Base-by-base conservation (phyloP, 345 rosid species). In the Fremontodendron californicum region DNA sequence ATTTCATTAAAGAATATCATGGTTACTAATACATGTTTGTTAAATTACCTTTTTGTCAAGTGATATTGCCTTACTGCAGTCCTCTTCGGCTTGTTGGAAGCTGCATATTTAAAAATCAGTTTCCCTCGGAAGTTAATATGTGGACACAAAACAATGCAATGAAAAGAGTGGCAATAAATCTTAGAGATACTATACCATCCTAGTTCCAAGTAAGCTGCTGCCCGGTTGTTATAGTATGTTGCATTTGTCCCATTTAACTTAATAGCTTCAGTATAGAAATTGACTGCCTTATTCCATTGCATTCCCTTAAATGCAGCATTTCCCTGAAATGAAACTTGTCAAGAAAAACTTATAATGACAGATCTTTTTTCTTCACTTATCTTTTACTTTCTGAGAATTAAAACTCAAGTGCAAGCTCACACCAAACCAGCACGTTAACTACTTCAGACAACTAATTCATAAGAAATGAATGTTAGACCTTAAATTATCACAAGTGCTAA, bases 21-120 rank as follows among this genome's bases (percentile, higher is more conserved):
- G 6, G 49, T 60, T 60, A 68, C 48, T 1, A 40, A 71, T 8
- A 70, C 12, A 71, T 21, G 55, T 18, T 42, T 23, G 25, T 42
- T 16, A 29, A 12, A 6, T 73, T 74, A 92, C 99, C 98, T 90
- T 95, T 84, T 89, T 93, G 79, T 95, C 96, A 48, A 95, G 91
- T 61, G 84, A 89, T 45, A 95, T 83, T 49, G 99, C 98, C 80
- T 75, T 82, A 7, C 79, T 86, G 85, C 98, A 91, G 79, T 95
- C 99, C 79, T 89, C 91, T 84, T 95, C 96, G 61, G 99, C 98
- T 90, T 92, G 85, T 81, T 88, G 90, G 78, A 90, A 95, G 85
- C 99, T 95, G 89, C 83, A 86, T 11, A 60, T 13, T 76, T 9
- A 31, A 19, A 62, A 55, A 55, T 33, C 60, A 78, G 71, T 67